These are phyloP conservation scores for Penicillium manginii DNA, from an alignment of 495 filamentous ascomycete genomes.

Conservation along the genomic window DNA sequence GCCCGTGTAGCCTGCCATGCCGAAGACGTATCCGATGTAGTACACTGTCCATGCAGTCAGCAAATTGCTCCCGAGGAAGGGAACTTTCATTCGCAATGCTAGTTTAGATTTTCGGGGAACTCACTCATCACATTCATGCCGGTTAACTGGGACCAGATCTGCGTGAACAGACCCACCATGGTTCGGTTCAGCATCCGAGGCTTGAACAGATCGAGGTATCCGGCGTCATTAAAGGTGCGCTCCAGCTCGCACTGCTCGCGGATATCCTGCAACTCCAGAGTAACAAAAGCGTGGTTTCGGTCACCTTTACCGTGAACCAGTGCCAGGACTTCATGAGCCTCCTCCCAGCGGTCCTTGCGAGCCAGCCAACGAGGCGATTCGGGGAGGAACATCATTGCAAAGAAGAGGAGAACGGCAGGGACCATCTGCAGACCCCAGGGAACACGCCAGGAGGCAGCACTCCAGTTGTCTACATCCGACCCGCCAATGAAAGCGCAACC, in stretches of 20 bases:
- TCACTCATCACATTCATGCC: conserved; percentile 77
- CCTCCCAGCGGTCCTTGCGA: conserved; percentile 74
- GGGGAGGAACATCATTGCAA: conserved; percentile 67
- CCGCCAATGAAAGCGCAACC: conserved; percentile 62
- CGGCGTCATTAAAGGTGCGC: conserved; percentile 54
- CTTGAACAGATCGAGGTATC: conserved; percentile 64
- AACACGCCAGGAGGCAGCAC: conserved; percentile 65
- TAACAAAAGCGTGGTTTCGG: conserved; percentile 59
- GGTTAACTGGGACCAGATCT: conserved; percentile 76
- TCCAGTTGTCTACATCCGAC: conserved; percentile 25
- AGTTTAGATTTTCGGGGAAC: neutral
- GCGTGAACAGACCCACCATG: conserved; percentile 67
- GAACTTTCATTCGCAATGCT: no score
- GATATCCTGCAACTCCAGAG: conserved; percentile 65
- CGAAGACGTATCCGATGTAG: conserved; percentile 60
- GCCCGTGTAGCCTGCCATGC: conserved; percentile 61
- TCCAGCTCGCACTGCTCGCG: conserved; percentile 65
- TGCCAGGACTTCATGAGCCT: conserved; percentile 63
- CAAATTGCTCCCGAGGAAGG: no score
- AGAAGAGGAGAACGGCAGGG: conserved; percentile 65
- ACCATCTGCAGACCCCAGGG: conserved; percentile 81
- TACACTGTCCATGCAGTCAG: conserved; percentile 23
- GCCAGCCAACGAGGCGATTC: conserved; percentile 82
- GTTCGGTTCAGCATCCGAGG: conserved; percentile 69
- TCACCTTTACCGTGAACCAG: conserved; percentile 72